Conservation (phyloP, 2,329 filamentous ascomycete species). For the Calonectria multiphialidica region DNA sequence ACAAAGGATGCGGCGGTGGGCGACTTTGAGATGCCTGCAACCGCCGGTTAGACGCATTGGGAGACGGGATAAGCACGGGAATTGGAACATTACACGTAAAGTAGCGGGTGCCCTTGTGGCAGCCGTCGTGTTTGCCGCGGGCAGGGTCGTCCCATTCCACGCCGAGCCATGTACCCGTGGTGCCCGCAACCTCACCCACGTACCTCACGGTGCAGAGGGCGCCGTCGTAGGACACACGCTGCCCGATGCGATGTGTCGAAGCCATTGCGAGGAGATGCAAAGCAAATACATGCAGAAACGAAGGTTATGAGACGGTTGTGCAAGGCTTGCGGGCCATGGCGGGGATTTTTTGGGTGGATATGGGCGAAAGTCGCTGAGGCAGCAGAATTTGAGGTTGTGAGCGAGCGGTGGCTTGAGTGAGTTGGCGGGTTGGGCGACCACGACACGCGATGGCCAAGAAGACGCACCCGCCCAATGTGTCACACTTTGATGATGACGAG, state of each 20-base stretch:
- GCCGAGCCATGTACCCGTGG: slow-evolving; percentile 86
- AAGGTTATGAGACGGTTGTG: neutral
- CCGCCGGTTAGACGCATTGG: slow-evolving; percentile 9
- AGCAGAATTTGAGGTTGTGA: slow-evolving; percentile 31
- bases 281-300: neutral
- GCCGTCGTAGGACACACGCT: slow-evolving; percentile 84
- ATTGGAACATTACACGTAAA: slow-evolving; percentile 76
- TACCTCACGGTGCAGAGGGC: slow-evolving; percentile 88
- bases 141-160: slow-evolving; percentile 95
- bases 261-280: slow-evolving; percentile 49
- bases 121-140: slow-evolving; percentile 91
- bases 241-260: slow-evolving; percentile 65
- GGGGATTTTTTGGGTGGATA: neutral
- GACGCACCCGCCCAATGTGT: neutral
- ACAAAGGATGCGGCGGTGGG: slow-evolving; percentile 88
- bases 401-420: slow-evolving; percentile 1
- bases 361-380: slow-evolving; percentile 26
- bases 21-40: slow-evolving; percentile 69
- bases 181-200: slow-evolving; percentile 80
- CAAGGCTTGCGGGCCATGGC: slow-evolving; percentile 5
- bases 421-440: neutral
- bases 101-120: slow-evolving; percentile 82
- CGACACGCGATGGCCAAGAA: neutral
- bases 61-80: neutral
- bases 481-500: neutral